These are phyloP conservation scores for Penicillium thymicola DNA, from an alignment of 2,329 filamentous ascomycete genomes.

Conservation along the genomic window DNA sequence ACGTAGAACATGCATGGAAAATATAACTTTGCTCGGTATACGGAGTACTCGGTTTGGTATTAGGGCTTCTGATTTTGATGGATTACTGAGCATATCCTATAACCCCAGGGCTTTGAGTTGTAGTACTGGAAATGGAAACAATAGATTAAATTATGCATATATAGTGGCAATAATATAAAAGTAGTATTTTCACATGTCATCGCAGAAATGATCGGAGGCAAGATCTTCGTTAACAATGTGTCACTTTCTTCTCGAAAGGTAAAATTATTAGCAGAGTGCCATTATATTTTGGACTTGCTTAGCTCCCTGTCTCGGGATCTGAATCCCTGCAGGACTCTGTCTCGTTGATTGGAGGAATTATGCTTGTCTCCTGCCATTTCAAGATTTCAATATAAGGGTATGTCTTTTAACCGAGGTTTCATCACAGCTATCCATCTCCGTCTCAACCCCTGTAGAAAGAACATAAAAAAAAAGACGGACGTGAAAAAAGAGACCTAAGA, in stretches of 20 bases:
- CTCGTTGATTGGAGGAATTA: not conserved
- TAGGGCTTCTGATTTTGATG: not conserved
- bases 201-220: not conserved
- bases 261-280: not conserved
- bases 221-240: not conserved
- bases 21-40: conserved; percentile 22
- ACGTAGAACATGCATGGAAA: conserved; percentile 42
- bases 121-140: not conserved
- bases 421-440: not conserved
- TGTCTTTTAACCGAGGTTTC: not conserved
- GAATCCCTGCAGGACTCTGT: conserved; percentile 12
- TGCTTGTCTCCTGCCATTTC: not conserved
- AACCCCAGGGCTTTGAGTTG: not conserved
- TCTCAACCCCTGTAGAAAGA: not conserved
- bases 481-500: not conserved
- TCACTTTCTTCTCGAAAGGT: conserved; percentile 1
- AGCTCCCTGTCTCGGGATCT: conserved; percentile 11
- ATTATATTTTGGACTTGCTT: not conserved
- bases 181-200: not conserved
- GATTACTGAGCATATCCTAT: not conserved
- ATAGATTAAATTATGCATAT: not conserved
- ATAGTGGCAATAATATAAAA: not conserved
- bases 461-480: no score
- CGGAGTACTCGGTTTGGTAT: not conserved
- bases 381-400: conserved; percentile 1